Evolutionary conservation across 2,329 filamentous ascomycete species (phyloP).

Genomic region (Ophiostoma novo-ulmi): DNA sequence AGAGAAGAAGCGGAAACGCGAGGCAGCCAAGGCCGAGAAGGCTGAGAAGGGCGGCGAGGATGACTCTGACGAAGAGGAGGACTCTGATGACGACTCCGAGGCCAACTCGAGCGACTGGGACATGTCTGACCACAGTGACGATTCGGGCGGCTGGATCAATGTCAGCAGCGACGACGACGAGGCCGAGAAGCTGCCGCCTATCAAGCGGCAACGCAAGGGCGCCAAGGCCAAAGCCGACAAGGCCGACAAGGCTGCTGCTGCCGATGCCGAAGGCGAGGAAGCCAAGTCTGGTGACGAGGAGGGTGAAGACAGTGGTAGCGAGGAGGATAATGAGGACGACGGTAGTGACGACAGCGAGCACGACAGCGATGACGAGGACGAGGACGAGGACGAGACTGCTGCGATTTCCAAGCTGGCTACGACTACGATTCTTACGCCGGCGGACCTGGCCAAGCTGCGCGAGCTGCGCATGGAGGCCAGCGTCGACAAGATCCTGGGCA

Average conservation of each 20-base stretch:
- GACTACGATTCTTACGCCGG: conserved; percentile 87
- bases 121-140: conserved; percentile 56
- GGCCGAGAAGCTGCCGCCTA: conserved; percentile 62
- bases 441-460: conserved; percentile 88
- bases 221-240: not conserved
- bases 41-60: conserved; percentile 58
- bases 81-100: conserved; percentile 52
- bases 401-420: conserved; percentile 72
- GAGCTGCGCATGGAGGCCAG: conserved; percentile 74
- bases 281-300: conserved; percentile 29
- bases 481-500: conserved; percentile 59
- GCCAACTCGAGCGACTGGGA: conserved; percentile 57
- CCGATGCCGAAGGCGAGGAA: not conserved
- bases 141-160: conserved; percentile 88
- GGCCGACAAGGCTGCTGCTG: not conserved
- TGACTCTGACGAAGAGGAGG: conserved; percentile 55
- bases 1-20: conserved; percentile 67
- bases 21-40: conserved; percentile 41
- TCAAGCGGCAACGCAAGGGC: conserved; percentile 54
- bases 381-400: conserved; percentile 41
- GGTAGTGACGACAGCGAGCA: conserved; percentile 51
- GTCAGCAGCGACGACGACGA: conserved; percentile 79
- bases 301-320: conserved; percentile 1
- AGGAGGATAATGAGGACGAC: not conserved
- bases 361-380: conserved; percentile 38